Base-by-base conservation (phyloP, 2,329 filamentous ascomycete species). In the Falciphora oryzae region DNA sequence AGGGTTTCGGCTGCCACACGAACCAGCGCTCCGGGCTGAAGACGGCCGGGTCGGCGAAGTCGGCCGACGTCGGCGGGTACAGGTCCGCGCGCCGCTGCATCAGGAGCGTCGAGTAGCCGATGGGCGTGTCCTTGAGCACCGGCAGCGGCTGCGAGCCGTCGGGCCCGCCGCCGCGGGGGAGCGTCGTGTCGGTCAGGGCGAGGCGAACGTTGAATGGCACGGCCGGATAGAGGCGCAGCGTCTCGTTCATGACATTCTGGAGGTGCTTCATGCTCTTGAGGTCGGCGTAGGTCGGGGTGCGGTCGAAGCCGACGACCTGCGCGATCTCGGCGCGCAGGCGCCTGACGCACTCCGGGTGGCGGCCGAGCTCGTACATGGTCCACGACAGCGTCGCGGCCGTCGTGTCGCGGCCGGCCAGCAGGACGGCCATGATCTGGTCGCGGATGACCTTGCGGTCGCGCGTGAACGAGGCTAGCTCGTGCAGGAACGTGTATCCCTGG, bases 211-310 rank as follows among this genome's bases (percentile, higher is more conserved):
- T 95, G 79, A 90, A 90, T 1, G 92, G 91, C 1, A 95, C 89
- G 18, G 86, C 82, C 0, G 91, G 91, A 75, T 94, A 92, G 14
- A 94, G 76, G 18, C 92, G 87, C 66, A 93, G 83, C 0, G 86
- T 90, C 77, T 96, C 92, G 77, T 91, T 89, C 70, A 96, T 82
- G 62, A 90, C 78, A 70, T 88, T 81, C 75, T 86, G 80, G 65
- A 95, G 84, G 74, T 94, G 97, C 71, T 90, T 89, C 92, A 97
- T 96, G 68, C 83, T 83, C 80, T 96, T 97, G 66, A 97, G 82
- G 72, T 97, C 85, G 16, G 86, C 83, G 74, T 96, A 97, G 0
- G 89, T 92, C 0, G 89, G 88, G 4, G 81, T 77, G 7, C 81
- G 76, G 66, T 68, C 64, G 8, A 83, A 75, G 1, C 93, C 93